Percentiles rank a stretch among this genome's conserved stretches.
Evolutionary conservation across 83 land plant genomes (phyloP).

Genomic region (Isoetes engelmannii): DNA sequence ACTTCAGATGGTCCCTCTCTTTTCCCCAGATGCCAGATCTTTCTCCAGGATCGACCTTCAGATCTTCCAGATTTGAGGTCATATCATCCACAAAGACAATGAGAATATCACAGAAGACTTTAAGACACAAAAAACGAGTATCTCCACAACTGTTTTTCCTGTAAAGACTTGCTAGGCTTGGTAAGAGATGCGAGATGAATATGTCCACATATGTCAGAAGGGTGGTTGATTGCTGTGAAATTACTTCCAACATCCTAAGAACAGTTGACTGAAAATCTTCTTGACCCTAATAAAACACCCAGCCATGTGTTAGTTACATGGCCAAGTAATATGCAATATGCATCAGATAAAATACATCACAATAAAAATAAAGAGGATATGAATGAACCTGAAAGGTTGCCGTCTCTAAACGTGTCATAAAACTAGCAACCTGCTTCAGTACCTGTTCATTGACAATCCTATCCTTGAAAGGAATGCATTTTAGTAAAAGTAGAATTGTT

Average conservation of each 20-base stretch:
- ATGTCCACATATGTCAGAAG: constrained; percentile 43
- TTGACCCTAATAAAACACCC: constrained; percentile 53
- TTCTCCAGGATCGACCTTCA: constrained; percentile 12
- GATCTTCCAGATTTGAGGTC: no score
- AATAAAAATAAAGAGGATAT: constrained; percentile 1
- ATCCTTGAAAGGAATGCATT: constrained; percentile 66
- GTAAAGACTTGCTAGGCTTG: constrained; percentile 76
- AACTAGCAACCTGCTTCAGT: constrained; percentile 57
- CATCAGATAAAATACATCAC: background rate
- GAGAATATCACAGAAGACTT: constrained; percentile 71
- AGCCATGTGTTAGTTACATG: background rate
- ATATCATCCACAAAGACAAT: constrained; percentile 58
- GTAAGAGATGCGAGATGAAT: constrained; percentile 57
- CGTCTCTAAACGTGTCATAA: constrained; percentile 56
- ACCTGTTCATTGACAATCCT: constrained; percentile 49
- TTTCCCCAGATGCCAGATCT: background rate
- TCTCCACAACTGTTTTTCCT: constrained; percentile 87
- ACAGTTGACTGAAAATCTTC: constrained; percentile 93
- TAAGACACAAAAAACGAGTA: constrained; percentile 85
- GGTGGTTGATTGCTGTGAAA: constrained; percentile 58
- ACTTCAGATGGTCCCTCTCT: constrained; percentile 43
- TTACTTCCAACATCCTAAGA: constrained; percentile 66
- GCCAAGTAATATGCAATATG: background rate
- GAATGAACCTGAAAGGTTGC: constrained; percentile 61
- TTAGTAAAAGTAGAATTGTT: constrained; percentile 73